Percentiles rank a stretch among this genome's conserved stretches.
Evolutionary conservation across 176 grass and related monocot species (phyloP).

Genomic region (Triticum aestivum): DNA sequence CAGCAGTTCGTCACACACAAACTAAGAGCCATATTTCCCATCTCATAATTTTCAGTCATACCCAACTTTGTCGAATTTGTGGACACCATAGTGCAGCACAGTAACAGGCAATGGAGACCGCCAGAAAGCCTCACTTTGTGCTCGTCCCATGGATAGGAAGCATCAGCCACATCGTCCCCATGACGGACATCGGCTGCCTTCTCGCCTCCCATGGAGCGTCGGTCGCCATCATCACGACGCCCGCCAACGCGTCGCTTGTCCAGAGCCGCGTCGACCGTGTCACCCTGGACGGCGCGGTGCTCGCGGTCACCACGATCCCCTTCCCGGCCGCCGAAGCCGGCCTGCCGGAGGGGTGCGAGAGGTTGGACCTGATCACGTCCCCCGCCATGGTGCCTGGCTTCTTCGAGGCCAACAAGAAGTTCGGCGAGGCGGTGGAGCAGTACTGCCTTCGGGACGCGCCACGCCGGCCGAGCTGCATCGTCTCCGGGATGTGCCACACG

Average conservation of each 20-base stretch:
- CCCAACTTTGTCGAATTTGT: neutral
- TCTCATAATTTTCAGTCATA: no score
- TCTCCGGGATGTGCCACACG: conserved; percentile 45
- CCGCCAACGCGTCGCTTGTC: conserved; percentile 36
- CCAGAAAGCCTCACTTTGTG: conserved; percentile 46
- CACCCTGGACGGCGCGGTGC: neutral
- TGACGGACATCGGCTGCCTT: conserved; percentile 59
- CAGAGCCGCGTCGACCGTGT: conserved; percentile 33
- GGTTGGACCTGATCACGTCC: conserved; percentile 39
- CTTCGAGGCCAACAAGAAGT: conserved; percentile 34
- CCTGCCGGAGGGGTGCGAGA: conserved; percentile 53
- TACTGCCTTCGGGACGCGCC: conserved; percentile 1
- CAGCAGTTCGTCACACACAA: neutral
- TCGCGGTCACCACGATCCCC: conserved; percentile 46
- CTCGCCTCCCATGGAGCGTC: conserved; percentile 44
- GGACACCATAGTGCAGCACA: neutral
- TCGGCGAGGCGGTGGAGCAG: conserved; percentile 37
- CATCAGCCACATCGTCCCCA: conserved; percentile 54
- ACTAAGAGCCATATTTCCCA: neutral
- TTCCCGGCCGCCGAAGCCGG: conserved; percentile 45
- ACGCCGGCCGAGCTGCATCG: conserved; percentile 40
- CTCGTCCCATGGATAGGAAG: conserved; percentile 53
- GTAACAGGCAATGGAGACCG: conserved; percentile 11
- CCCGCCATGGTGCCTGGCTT: conserved; percentile 26
- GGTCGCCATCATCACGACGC: conserved; percentile 61